phyloP scores from a whole-genome alignment of 2,329 filamentous ascomycete genomes.

The Coniochaeta ligniaria region DNA sequence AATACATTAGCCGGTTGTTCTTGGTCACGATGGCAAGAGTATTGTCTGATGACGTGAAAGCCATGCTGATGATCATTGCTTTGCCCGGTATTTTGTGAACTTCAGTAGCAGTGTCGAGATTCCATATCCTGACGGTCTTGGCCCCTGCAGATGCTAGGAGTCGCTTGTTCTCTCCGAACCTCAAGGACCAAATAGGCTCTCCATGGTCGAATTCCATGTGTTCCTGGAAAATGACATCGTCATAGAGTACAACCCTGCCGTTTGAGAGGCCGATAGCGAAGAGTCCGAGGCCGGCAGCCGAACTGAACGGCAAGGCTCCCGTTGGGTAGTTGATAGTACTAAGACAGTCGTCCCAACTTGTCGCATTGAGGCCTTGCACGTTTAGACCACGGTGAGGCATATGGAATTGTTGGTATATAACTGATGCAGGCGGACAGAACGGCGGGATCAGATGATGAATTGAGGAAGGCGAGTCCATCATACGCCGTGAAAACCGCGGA shows the following conservation, averaged over 20 bases:
- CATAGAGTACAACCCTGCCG: background rate
- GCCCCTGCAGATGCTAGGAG: conserved; percentile 2
- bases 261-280: background rate
- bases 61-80: background rate
- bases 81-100: conserved; percentile 6
- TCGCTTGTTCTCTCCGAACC: background rate
- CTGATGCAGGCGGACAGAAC: conserved; percentile 16
- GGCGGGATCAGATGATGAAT: conserved; percentile 18
- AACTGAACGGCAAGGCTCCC: background rate
- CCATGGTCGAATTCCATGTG: background rate
- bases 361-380: conserved; percentile 7
- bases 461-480: conserved; percentile 7
- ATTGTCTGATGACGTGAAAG: conserved; percentile 3
- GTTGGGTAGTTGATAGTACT: conserved; percentile 11
- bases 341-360: conserved; percentile 16
- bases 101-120: background rate
- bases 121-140: conserved; percentile 7
- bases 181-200: background rate
- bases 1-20: conserved; percentile 11
- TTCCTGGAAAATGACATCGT: background rate
- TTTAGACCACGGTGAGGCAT: conserved; percentile 10
- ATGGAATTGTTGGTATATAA: conserved; percentile 12
- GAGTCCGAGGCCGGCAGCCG: conserved; percentile 4
- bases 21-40: conserved; percentile 4
- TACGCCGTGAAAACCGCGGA: conserved; percentile 11